Evolutionary conservation across 2,329 filamentous ascomycete genomes (phyloP).

Genomic region (Ophiostoma pallidulum): DNA sequence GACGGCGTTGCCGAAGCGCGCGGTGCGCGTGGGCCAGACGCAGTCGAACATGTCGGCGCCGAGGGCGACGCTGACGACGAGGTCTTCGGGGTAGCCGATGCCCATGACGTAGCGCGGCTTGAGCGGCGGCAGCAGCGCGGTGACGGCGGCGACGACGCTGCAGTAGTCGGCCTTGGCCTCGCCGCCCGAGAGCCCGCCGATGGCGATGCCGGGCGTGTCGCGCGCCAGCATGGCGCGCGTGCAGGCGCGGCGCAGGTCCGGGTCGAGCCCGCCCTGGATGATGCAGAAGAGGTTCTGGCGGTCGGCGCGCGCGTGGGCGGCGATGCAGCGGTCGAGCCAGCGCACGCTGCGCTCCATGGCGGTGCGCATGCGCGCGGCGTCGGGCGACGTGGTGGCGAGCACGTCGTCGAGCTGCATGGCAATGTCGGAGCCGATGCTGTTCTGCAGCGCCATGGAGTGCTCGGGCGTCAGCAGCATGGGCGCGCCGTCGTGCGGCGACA

Average conservation of each 20-base stretch:
- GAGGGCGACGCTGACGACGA: constrained; percentile 85
- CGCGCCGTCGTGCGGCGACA: constrained; percentile 89
- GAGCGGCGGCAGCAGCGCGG: constrained; percentile 68
- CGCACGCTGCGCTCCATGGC: constrained; percentile 91
- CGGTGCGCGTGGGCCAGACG: constrained; percentile 94
- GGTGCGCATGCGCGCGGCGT: constrained; percentile 77
- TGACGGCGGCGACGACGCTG: constrained; percentile 80
- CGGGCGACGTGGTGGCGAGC: constrained; percentile 88
- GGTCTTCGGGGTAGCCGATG: constrained; percentile 91
- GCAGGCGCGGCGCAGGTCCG: constrained; percentile 77
- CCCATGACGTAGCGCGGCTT: constrained; percentile 99
- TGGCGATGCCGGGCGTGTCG: constrained; percentile 91
- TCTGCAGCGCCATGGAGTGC: constrained; percentile 91
- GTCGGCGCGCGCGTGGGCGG: constrained; percentile 73
- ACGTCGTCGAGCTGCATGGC: constrained; percentile 99
- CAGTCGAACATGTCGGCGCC: constrained; percentile 99
- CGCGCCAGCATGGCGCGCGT: constrained; percentile 78
- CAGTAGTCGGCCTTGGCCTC: constrained; percentile 93
- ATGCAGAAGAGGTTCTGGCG: constrained; percentile 96
- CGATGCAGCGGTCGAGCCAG: constrained; percentile 93
- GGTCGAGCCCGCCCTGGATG: constrained; percentile 88
- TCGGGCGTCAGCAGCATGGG: constrained; percentile 97
- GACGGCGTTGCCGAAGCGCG: constrained; percentile 90
- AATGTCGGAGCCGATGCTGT: constrained; percentile 95
- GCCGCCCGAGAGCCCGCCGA: constrained; percentile 87